Evolutionary conservation across 257 asterid genomes (phyloP).

Genomic region (Solanum virginianum): DNA sequence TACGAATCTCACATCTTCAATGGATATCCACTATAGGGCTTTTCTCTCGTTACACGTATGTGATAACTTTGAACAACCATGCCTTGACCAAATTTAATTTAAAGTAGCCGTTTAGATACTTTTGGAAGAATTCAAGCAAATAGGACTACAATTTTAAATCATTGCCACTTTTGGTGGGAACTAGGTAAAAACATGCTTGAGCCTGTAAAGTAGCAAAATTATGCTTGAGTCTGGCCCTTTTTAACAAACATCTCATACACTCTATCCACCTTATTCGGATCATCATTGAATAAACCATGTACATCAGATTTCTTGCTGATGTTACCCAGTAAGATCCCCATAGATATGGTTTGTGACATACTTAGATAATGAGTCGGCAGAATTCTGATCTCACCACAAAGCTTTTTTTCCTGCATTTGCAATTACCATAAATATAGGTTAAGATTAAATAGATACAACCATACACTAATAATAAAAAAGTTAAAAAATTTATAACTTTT

Average conservation of each 20-base stretch:
- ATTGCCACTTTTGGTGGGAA: not conserved
- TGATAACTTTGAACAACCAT: not conserved
- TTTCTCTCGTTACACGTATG: not conserved
- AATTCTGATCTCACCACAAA: constrained; percentile 73
- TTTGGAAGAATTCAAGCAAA: not conserved
- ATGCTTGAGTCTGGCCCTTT: constrained; percentile 57
- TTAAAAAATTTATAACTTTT: not conserved
- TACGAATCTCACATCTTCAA: not conserved
- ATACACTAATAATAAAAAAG: not conserved
- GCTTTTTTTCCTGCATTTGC: constrained; percentile 64
- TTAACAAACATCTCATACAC: constrained; percentile 74
- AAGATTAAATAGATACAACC: not conserved
- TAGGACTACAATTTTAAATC: not conserved
- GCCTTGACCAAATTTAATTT: not conserved
- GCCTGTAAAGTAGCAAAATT: not conserved
- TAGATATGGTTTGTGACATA: constrained; percentile 68
- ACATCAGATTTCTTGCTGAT: constrained; percentile 72
- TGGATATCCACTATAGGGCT: not conserved
- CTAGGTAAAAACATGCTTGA: not conserved
- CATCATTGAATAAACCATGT: constrained; percentile 58
- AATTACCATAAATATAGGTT: not conserved
- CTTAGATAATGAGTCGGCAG: constrained; percentile 74
- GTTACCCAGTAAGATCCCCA: constrained; percentile 55
- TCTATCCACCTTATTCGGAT: constrained; percentile 72
- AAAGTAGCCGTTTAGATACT: not conserved